These are phyloP conservation scores for Lepiota venenata DNA, from an alignment of 768 basidiomycete genomes.

Conservation along the genomic window DNA sequence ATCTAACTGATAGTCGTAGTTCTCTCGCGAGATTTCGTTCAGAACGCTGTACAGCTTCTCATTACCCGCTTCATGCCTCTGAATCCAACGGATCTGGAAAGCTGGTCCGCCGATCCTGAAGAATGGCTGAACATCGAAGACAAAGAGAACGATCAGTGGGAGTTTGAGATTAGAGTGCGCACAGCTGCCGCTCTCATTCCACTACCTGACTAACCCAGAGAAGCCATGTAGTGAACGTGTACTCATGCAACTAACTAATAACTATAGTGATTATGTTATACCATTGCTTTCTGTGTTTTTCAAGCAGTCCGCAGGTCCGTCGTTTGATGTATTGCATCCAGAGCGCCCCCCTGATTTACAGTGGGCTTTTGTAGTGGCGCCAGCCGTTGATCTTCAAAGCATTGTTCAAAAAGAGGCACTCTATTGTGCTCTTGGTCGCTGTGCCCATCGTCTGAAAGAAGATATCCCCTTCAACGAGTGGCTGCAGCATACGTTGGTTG, in stretches of 20 bases:
- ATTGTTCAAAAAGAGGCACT: slow-evolving; percentile 82
- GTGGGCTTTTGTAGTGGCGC: slow-evolving; percentile 31
- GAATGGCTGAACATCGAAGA: slow-evolving; percentile 93
- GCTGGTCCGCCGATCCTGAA: slow-evolving; percentile 88
- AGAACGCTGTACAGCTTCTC: slow-evolving; percentile 70
- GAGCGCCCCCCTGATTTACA: slow-evolving; percentile 1
- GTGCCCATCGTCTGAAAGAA: slow-evolving; percentile 58
- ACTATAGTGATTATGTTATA: slow-evolving; percentile 66
- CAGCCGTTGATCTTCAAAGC: slow-evolving; percentile 48
- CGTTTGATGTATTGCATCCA: background rate
- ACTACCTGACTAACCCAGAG: background rate
- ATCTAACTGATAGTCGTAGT: slow-evolving; percentile 32
- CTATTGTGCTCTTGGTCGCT: slow-evolving; percentile 88
- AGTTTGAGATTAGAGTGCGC: slow-evolving; percentile 84
- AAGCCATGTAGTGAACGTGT: slow-evolving; percentile 96
- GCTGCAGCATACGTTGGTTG: slow-evolving; percentile 55
- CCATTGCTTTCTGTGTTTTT: slow-evolving; percentile 64
- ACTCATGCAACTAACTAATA: slow-evolving; percentile 69
- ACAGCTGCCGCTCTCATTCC: background rate
- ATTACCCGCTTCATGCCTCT: slow-evolving; percentile 85
- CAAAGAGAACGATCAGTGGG: slow-evolving; percentile 89
- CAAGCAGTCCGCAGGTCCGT: slow-evolving; percentile 57
- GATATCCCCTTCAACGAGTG: slow-evolving; percentile 68
- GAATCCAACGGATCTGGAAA: slow-evolving; percentile 74
- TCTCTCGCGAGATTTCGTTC: slow-evolving; percentile 66